Conservation (phyloP, 148 eudicot genomes). For the Salicornia ramosissima region DNA sequence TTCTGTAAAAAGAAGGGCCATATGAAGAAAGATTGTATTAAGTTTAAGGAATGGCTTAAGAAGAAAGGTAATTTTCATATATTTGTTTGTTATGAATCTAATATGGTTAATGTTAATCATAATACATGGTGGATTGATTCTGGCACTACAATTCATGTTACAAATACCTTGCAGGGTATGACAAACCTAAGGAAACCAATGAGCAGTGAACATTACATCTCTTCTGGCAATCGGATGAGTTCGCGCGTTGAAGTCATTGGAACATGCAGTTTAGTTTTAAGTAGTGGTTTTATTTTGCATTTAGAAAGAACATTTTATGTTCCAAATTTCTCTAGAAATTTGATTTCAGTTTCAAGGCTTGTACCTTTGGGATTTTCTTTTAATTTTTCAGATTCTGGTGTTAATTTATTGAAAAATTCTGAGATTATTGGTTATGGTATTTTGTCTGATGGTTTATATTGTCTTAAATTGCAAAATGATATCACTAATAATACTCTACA, state of each 20-base stretch:
- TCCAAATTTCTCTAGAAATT: conserved; percentile 22
- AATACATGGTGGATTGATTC: conserved; percentile 24
- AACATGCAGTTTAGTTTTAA: conserved; percentile 12
- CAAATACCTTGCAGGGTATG: conserved; percentile 11
- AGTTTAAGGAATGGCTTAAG: conserved; percentile 16
- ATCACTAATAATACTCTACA: not conserved
- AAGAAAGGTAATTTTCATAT: conserved; percentile 20
- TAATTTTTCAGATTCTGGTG: not conserved
- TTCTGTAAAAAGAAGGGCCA: conserved; percentile 11
- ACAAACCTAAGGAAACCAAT: conserved; percentile 14
- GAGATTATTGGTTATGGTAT: conserved; percentile 19
- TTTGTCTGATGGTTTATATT: conserved; percentile 6
- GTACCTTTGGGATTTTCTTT: conserved; percentile 11
- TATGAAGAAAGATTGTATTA: conserved; percentile 5
- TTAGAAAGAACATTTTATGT: conserved; percentile 2
- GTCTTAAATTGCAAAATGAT: conserved; percentile 9
- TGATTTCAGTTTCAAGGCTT: conserved; percentile 25
- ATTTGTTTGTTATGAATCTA: conserved; percentile 18
- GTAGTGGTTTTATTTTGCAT: conserved; percentile 8
- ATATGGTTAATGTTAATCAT: conserved; percentile 11
- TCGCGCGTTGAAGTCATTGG: conserved; percentile 18
- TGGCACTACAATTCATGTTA: conserved; percentile 14
- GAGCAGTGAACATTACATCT: conserved; percentile 11
- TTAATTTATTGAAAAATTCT: not conserved
- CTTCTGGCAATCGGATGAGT: conserved; percentile 13